Conservation (phyloP, 306 rosid species). For the Cicer judaicum region DNA sequence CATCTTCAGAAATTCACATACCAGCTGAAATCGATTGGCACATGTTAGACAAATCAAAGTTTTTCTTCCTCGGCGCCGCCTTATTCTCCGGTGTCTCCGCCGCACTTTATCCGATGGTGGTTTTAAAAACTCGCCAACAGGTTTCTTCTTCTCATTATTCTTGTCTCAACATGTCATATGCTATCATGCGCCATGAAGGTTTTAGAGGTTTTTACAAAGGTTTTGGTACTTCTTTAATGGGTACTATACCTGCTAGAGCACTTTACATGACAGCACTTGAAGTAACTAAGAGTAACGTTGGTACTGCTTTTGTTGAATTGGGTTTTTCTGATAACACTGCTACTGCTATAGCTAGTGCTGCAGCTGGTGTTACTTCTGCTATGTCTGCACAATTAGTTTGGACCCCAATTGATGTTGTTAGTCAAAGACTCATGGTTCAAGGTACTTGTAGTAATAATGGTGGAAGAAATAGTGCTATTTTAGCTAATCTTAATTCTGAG, state of each 20-base stretch:
- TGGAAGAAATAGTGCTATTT: background rate
- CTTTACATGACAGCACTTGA: constrained; percentile 93
- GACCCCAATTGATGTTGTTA: constrained; percentile 96
- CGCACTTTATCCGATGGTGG: constrained; percentile 79
- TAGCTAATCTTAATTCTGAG: constrained; percentile 54
- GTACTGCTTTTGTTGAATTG: constrained; percentile 57
- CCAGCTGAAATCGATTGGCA: constrained; percentile 96
- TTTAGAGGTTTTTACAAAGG: constrained; percentile 90
- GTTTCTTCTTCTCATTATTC: constrained; percentile 68
- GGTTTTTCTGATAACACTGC: constrained; percentile 85
- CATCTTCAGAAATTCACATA: constrained; percentile 74
- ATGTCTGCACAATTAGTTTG: constrained; percentile 95
- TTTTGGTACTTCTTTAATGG: constrained; percentile 89
- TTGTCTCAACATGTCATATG: constrained; percentile 66
- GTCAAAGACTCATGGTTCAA: constrained; percentile 94
- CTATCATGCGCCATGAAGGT: constrained; percentile 79
- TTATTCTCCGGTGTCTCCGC: constrained; percentile 90
- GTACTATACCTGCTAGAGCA: constrained; percentile 93
- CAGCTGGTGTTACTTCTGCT: constrained; percentile 87
- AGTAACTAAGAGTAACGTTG: constrained; percentile 82
- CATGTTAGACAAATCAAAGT: constrained; percentile 92
- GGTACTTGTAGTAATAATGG: constrained; percentile 38
- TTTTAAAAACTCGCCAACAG: constrained; percentile 87
- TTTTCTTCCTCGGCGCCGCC: constrained; percentile 93
- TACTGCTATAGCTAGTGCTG: constrained; percentile 72